These are phyloP conservation scores for Fusarium hainanense DNA, from an alignment of 2,329 filamentous ascomycete genomes.

Conservation along the genomic window DNA sequence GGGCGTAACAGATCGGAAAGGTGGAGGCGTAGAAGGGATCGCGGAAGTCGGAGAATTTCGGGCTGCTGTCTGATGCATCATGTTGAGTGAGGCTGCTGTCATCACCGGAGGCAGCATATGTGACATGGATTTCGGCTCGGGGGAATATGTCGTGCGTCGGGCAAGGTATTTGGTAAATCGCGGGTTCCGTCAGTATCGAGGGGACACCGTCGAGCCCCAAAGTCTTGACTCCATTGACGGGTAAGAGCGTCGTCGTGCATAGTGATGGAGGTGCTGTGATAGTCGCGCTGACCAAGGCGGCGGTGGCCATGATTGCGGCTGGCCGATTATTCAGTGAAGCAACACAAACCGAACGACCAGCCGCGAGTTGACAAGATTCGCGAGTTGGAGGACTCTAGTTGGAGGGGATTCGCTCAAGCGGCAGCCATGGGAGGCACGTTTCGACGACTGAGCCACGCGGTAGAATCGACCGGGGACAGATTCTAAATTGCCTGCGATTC, in stretches of 20 bases:
- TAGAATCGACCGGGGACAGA: conserved; percentile 2
- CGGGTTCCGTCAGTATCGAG: conserved; percentile 68
- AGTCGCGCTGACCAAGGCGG: conserved; percentile 41
- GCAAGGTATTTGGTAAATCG: conserved; percentile 62
- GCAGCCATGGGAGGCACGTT: conserved; percentile 37
- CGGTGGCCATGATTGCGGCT: conserved; percentile 44
- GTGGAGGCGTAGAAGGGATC: conserved; percentile 95
- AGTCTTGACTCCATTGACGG: conserved; percentile 59
- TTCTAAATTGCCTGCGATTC: not conserved
- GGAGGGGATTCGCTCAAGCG: conserved; percentile 25
- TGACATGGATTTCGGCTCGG: conserved; percentile 46
- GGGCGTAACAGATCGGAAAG: conserved; percentile 91
- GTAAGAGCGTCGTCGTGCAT: conserved; percentile 58
- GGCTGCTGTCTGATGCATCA: conserved; percentile 47
- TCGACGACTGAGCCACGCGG: not conserved
- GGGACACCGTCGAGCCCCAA: conserved; percentile 62
- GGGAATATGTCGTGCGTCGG: conserved; percentile 39
- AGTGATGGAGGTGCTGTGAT: conserved; percentile 47
- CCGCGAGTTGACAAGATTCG: conserved; percentile 43
- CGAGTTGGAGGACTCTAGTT: conserved; percentile 25
- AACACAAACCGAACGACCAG: conserved; percentile 41
- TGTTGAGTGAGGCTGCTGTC: conserved; percentile 50
- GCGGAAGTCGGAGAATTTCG: conserved; percentile 71
- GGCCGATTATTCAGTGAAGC: conserved; percentile 35
- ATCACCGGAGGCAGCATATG: conserved; percentile 54